Conservation (phyloP, 441 rosid genomes). For the Sinapis alba region DNA sequence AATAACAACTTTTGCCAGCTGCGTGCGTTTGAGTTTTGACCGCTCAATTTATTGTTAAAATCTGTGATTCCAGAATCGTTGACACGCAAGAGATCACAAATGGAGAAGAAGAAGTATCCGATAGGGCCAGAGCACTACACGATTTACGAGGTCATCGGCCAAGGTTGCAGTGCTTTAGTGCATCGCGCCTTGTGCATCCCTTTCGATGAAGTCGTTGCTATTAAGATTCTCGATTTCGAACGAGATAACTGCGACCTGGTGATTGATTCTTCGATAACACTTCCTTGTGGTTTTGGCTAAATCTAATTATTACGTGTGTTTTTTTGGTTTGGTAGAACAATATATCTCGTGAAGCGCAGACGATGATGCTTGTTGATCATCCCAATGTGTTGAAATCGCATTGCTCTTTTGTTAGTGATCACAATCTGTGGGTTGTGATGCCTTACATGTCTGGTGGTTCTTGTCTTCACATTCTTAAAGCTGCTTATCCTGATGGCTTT, state of each 20-base stretch:
- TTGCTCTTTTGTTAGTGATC: conserved; percentile 92
- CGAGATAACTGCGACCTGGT: conserved; percentile 89
- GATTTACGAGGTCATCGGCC: conserved; percentile 82
- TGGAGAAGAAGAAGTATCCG: conserved; percentile 95
- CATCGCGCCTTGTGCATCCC: conserved; percentile 87
- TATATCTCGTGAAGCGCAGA: conserved; percentile 90
- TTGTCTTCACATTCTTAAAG: conserved; percentile 95
- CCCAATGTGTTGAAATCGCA: conserved; percentile 91
- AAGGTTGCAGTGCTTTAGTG: conserved; percentile 91
- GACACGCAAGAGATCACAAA: conserved; percentile 14
- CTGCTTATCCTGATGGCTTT: conserved; percentile 92
- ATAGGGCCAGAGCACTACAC: conserved; percentile 77
- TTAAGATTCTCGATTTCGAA: conserved; percentile 97
- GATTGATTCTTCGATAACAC: not conserved
- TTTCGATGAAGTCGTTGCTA: conserved; percentile 76
- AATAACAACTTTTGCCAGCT: conserved; percentile 16
- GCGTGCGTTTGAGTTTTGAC: conserved; percentile 29
- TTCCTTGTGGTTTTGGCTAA: not conserved
- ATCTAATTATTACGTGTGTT: not conserved
- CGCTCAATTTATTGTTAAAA: conserved; percentile 23
- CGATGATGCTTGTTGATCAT: conserved; percentile 93
- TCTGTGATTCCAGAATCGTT: conserved; percentile 18
- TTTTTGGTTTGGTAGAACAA: conserved; percentile 50
- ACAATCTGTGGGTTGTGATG: conserved; percentile 95
- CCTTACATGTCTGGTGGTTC: conserved; percentile 99